Evolutionary conservation across 495 filamentous ascomycete genomes (phyloP), one percentile per base, ranked within the genome.

Genomic region (Oidiodendron maius): DNA sequence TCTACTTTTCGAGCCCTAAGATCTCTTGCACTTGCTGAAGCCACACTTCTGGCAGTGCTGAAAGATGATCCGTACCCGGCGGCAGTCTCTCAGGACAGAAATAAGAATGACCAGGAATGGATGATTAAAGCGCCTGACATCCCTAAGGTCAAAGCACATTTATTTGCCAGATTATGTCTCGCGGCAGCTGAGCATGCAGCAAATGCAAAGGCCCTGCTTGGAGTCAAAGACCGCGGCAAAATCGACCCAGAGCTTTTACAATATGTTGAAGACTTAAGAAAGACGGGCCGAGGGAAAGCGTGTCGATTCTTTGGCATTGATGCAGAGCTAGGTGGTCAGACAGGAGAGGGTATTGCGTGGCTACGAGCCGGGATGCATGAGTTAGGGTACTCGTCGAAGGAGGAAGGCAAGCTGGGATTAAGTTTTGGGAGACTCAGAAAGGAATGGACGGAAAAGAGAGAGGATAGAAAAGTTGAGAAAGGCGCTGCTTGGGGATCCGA

Each of bases 41-140:
- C 93, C 0, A 96, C 91, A 0, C 75, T 97, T 4, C 72, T 96
- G 2, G 86, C 89, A 2, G 89, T 96, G 1, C 64, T 91, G 23
- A 96, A 95, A 57, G 91, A 96, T 55, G 93, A 98, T 59, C 88
- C 91, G 0, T 96, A 97, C 57, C 82, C 93, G 1, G 80, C 81
- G 2, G 77, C 78, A 12, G 83, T 89, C 24, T 79, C 86, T 10
- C 84, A 89, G 47, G 77, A 80, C 39, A 75, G 87, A 25, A 90
- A 93, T 57, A 75, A 81, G 22, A 80, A 85, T 52, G 86, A 89
- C 62, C 84, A 75, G 26, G 89, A 94, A 55, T 96, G 90, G 90
- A 95, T 95, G 89, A 86, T 90, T 55, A 84, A 83, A 58, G 76
- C 85, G 1, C 87, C 89, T 11, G 81, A 87, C 43, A 86, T 95